Conservation (phyloP, 495 filamentous ascomycete species). For the Evernia prunastri region DNA sequence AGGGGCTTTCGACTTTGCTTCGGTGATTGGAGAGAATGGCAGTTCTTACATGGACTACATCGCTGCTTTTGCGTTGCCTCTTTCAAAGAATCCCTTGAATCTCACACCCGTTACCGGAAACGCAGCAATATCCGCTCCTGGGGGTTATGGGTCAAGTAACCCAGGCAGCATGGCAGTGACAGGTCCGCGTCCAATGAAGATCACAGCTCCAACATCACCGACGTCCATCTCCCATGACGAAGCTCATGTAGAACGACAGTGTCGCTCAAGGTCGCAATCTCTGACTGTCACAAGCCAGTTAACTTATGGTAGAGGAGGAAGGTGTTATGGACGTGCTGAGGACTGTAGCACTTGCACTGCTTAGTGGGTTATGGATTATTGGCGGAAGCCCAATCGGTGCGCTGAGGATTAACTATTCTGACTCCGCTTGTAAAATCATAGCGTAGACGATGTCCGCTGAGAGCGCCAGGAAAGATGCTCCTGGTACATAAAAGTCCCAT, state of each 20-base stretch:
- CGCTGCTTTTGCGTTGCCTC: slow-evolving; percentile 24
- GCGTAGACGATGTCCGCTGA: slow-evolving; percentile 13
- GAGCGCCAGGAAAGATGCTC: slow-evolving; percentile 12
- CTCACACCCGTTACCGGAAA: slow-evolving; percentile 23
- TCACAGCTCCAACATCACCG: slow-evolving; percentile 1
- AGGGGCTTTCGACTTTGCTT: slow-evolving; percentile 31
- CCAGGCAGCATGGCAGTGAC: slow-evolving; percentile 8
- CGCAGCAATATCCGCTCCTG: slow-evolving; percentile 15
- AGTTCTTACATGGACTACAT: slow-evolving; percentile 30
- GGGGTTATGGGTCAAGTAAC: slow-evolving; percentile 18
- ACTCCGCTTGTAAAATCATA: slow-evolving; percentile 24
- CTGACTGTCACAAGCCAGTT: slow-evolving; percentile 6
- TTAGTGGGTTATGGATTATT: slow-evolving; percentile 24
- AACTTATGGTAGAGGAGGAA: slow-evolving; percentile 19
- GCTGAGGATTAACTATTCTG: slow-evolving; percentile 25
- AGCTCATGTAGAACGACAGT: slow-evolving; percentile 7
- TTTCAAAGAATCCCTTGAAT: slow-evolving; percentile 19
- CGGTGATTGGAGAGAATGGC: slow-evolving; percentile 30
- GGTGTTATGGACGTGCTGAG: slow-evolving; percentile 30
- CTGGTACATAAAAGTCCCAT: slow-evolving; percentile 17
- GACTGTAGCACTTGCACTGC: slow-evolving; percentile 20
- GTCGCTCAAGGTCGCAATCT: neutral
- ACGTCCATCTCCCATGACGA: slow-evolving; percentile 10
- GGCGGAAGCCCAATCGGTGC: slow-evolving; percentile 29
- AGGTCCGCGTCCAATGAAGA: neutral